Evolutionary conservation across 2,329 filamentous ascomycete genomes (phyloP), one percentile per base, ranked within the genome.

Genomic region (Aureobasidium sp.): DNA sequence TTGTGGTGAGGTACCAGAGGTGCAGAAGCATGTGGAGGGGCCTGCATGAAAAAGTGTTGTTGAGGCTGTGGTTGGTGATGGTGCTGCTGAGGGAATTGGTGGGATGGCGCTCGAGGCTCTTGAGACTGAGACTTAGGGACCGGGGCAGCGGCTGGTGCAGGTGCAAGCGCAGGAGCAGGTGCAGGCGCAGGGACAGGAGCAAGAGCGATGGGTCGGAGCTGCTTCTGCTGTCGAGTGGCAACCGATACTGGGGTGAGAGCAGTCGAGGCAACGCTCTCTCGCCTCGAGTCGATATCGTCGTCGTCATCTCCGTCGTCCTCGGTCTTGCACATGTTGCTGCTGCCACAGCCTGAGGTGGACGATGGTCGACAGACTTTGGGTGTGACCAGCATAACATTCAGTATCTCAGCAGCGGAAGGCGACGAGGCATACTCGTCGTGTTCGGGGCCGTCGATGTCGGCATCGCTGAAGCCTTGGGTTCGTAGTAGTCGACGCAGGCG

Each of bases 401-500:
- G 47, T 8, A 54, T 47, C 25, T 52, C 50, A 6, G 53, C 39
- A 13, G 62, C 49, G 3, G 32, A 34, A 1, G 59, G 63, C 25
- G 25, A 55, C 29, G 65, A 10, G 11, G 63, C 42, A 50, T 65
- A 32, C 62, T 64, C n/a, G 16, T 47, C 48, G 42, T 32, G 30
- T 4, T 50, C 42, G n/a, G 63, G 45, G 5, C 55, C 62, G 47
- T 79, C 74, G 62, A 89, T 80, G 47, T 82, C 80, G 9, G 78
- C 75, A 63, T 86, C 82, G 45, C 75, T 72, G 29, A 88, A 74
- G 3, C 87, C 86, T 66, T 82, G 76, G 47, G 79, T 74, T 57
- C 78, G 76, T 39, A 90, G 77, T n/a, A 91, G 76, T 16, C 75
- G 75, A 25, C 86, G 79, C 61, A 91, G 77, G 59, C 81, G 81